Base-by-base conservation (phyloP, 768 basidiomycete genomes). In the Filobasidium floriforme region DNA sequence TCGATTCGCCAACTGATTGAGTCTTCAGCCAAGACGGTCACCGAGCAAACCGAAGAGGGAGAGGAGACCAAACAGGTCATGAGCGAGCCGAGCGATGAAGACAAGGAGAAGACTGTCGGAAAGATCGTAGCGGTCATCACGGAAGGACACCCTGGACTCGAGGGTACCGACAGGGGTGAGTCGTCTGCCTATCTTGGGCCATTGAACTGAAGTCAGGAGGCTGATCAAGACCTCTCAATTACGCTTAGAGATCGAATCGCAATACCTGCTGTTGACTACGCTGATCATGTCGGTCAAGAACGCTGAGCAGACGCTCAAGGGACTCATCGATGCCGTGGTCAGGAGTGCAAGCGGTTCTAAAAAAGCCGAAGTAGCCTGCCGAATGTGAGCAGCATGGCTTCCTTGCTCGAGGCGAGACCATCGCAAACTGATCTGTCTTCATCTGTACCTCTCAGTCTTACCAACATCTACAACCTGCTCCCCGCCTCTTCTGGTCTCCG, bases 401-500 rank as follows among this genome's bases (percentile, higher is more conserved):
- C 15, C 44, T 9, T 19, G n/a, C 61, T 14, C 14, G 40, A 9
- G 26, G 1, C 24, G 40, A 7, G 22, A 22, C 7, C 7, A 14
- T 24, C 32, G 32, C 32, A 37, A 9, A 37, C 32, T 37, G 32
- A 37, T 9, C 32, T 37, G 4, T 37, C 9, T 3, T 37, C 32
- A 37, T 37, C 32, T 37, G 32, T 37, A 9, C 32, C 32, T 37
- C 4, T 37, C 57, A 78, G 77, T 54, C 68, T 78, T 49, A 75
- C 72, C 70, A 75, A 78, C 66, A 72, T 73, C 49, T 78, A 78
- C 73, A 78, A 78, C 72, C 72, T 66, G 60, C 71, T 76, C 5
- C 72, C 77, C 11, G 5, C 73, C 15, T 43, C 69, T 7, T 78
- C 77, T 1, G 51, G 73, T n/a, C 71, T 76, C 40, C 73, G 77